phyloP scores from a whole-genome alignment of 768 basidiomycete genomes.

The Phlebiopsis gigantea region DNA sequence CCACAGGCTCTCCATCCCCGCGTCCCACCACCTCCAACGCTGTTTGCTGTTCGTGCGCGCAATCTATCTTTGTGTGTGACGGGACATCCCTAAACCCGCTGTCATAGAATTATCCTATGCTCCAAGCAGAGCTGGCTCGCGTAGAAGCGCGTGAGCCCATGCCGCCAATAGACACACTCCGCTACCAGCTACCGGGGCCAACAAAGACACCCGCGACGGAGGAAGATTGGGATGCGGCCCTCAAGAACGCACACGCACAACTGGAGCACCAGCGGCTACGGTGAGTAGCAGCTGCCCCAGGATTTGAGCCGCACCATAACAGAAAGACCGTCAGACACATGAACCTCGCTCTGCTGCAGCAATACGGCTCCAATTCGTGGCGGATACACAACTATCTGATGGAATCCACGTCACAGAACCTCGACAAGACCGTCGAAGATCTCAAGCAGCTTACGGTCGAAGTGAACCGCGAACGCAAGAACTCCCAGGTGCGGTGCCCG shows the following conservation, averaged over 20 bases:
- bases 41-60: constrained; percentile 60
- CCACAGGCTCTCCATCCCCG: constrained; percentile 54
- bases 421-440: constrained; percentile 71
- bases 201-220: constrained; percentile 56
- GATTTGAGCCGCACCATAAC: not conserved
- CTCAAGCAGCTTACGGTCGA: constrained; percentile 75
- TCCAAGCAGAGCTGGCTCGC: constrained; percentile 70
- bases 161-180: constrained; percentile 60
- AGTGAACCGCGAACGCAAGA: constrained; percentile 86
- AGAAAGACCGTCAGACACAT: constrained; percentile 52
- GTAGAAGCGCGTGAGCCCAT: constrained; percentile 65
- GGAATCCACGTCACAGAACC: constrained; percentile 68
- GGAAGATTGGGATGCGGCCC: constrained; percentile 69
- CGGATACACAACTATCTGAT: constrained; percentile 86
- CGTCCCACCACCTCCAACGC: constrained; percentile 57
- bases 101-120: constrained; percentile 57
- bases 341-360: constrained; percentile 77
- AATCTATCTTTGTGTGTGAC: not conserved
- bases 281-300: constrained; percentile 33
- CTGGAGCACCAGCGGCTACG: constrained; percentile 81
- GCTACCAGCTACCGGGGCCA: constrained; percentile 74
- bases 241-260: constrained; percentile 76
- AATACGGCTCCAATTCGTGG: constrained; percentile 89
- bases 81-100: constrained; percentile 9
- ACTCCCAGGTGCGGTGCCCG: constrained; percentile 55